Evolutionary conservation across 805 yeast genomes (phyloP).

Genomic region (Saccharomycopsis amapae): DNA sequence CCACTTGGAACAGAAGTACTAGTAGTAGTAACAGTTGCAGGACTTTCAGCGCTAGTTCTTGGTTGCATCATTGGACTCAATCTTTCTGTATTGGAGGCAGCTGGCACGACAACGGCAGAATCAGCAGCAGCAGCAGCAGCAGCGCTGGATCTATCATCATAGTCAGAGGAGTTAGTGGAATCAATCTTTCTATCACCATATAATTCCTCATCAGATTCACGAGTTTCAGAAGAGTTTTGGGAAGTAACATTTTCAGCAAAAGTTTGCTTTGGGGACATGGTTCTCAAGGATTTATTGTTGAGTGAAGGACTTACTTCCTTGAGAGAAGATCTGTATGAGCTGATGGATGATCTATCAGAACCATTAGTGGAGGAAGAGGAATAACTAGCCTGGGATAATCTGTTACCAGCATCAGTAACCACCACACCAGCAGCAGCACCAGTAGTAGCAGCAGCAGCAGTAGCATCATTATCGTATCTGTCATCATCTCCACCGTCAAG

Average conservation of each 20-base stretch:
- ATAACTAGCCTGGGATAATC: not conserved
- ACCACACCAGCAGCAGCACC: conserved; percentile 10
- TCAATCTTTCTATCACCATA: conserved; percentile 6
- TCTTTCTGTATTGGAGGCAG: too few species aligned
- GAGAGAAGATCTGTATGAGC: conserved; percentile 18
- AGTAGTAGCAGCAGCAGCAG: conserved; percentile 1
- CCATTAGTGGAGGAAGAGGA: not conserved
- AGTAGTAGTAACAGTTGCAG: conserved; percentile 20
- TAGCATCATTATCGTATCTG: conserved; percentile 4
- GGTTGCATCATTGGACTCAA: conserved; percentile 2
- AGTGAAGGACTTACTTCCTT: conserved; percentile 15
- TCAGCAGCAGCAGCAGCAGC: conserved; percentile 1
- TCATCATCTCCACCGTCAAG: conserved; percentile 7
- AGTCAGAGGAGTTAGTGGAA: not conserved
- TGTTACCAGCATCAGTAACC: not conserved
- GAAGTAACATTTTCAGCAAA: not conserved
- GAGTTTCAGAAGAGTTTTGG: not conserved
- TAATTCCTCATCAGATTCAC: conserved; percentile 10
- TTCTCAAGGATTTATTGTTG: not conserved
- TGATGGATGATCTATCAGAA: conserved; percentile 4
- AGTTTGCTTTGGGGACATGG: conserved; percentile 5
- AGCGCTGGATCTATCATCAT: not conserved
- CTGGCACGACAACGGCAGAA: not conserved
- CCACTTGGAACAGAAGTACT: conserved; percentile 19
- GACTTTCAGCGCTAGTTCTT: conserved; percentile 15